Conservation (phyloP, 2,329 filamentous ascomycete species). For the Tolypocladium tropicale region DNA sequence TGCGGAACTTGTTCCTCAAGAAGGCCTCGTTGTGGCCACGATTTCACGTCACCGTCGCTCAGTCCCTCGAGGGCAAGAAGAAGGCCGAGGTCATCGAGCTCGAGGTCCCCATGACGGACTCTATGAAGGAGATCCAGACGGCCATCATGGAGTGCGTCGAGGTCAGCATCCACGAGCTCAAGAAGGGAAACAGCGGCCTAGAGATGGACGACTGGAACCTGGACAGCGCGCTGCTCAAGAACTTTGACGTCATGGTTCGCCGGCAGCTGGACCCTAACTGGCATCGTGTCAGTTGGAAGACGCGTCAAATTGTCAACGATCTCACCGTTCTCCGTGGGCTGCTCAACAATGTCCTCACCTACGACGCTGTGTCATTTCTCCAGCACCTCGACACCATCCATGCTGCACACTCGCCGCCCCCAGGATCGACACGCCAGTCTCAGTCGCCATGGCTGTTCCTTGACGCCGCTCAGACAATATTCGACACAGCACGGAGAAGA, state of each 20-base stretch:
- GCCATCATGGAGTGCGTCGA: slow-evolving; percentile 95
- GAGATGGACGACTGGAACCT: slow-evolving; percentile 97
- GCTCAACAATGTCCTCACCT: slow-evolving; percentile 70
- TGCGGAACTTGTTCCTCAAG: slow-evolving; percentile 79
- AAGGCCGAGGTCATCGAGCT: slow-evolving; percentile 96
- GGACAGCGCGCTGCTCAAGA: slow-evolving; percentile 83
- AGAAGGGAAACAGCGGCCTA: slow-evolving; percentile 78
- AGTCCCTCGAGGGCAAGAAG: slow-evolving; percentile 80
- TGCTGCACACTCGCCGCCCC: slow-evolving; percentile 78
- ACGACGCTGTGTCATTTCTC: slow-evolving; percentile 85
- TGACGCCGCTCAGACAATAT: slow-evolving; percentile 89
- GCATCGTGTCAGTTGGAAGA: slow-evolving; percentile 94
- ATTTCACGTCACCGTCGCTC: slow-evolving; percentile 84
- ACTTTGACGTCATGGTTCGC: slow-evolving; percentile 81
- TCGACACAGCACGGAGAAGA: slow-evolving; percentile 76
- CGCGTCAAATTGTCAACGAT: slow-evolving; percentile 87
- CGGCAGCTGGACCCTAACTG: slow-evolving; percentile 91
- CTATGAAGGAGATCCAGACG: slow-evolving; percentile 88
- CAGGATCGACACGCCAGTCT: slow-evolving; percentile 76
- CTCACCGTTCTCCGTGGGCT: slow-evolving; percentile 73
- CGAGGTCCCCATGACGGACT: slow-evolving; percentile 90
- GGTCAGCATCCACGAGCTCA: slow-evolving; percentile 84
- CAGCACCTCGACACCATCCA: slow-evolving; percentile 92
- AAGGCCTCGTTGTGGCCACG: slow-evolving; percentile 87
- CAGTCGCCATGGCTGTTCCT: slow-evolving; percentile 95